Percentiles rank a stretch among this genome's conserved stretches.
Evolutionary conservation across 1,139 yeast species (phyloP).

Genomic region (Magnusiomyces starmeri): DNA sequence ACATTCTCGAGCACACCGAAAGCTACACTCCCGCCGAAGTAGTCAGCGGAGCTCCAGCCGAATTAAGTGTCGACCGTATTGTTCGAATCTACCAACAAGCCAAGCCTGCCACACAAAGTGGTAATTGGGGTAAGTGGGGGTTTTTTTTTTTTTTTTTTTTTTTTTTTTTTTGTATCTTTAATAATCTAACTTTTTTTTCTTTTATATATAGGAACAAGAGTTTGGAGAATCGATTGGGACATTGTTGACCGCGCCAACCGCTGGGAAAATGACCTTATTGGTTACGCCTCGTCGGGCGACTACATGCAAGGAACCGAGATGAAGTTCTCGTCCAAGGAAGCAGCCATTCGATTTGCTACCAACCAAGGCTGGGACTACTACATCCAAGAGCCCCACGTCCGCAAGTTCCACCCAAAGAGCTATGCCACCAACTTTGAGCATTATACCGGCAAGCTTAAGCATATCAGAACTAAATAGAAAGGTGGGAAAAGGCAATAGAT

Average conservation of each 20-base stretch:
- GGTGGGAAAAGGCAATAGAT: background rate
- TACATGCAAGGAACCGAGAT: slow-evolving; percentile 51
- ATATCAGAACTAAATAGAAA: slow-evolving; percentile 66
- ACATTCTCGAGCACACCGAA: slow-evolving; percentile 11
- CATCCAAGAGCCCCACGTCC: slow-evolving; percentile 72
- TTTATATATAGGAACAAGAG: slow-evolving; percentile 28
- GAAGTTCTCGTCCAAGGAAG: slow-evolving; percentile 67
- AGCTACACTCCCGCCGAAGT: slow-evolving; percentile 45
- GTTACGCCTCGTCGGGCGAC: slow-evolving; percentile 76
- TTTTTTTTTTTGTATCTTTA: background rate
- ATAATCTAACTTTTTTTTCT: background rate
- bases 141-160: background rate
- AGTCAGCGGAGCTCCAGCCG: slow-evolving; percentile 75
- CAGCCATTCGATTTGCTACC: slow-evolving; percentile 72
- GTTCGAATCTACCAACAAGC: slow-evolving; percentile 74
- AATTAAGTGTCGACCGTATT: slow-evolving; percentile 52
- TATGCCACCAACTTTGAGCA: slow-evolving; percentile 68
- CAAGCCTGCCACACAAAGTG: slow-evolving; percentile 79
- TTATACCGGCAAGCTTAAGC: slow-evolving; percentile 65
- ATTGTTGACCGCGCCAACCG: slow-evolving; percentile 68
- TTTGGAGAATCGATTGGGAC: slow-evolving; percentile 85
- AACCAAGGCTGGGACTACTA: slow-evolving; percentile 82
- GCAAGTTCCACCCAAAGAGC: slow-evolving; percentile 68
- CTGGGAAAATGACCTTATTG: slow-evolving; percentile 88
- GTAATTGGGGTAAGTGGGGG: slow-evolving; percentile 34